Evolutionary conservation across 2,329 filamentous ascomycete genomes (phyloP).

Genomic region (Cladosporium sp.): DNA sequence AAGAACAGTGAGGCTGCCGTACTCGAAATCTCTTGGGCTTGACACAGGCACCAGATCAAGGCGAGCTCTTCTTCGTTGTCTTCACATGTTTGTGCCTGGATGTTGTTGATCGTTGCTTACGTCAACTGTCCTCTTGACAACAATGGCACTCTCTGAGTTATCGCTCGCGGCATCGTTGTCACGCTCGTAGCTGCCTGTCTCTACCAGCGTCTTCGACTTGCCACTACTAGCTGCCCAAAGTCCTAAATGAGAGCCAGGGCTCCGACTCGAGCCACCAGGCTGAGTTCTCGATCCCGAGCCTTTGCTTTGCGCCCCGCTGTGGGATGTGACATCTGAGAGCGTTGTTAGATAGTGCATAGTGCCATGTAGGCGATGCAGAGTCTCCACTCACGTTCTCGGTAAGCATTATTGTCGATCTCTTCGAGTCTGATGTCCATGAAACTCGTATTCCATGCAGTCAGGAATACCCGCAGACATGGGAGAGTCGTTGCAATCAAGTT

Average conservation of each 20-base stretch:
- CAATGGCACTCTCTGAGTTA: constrained; percentile 7
- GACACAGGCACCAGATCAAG: no score
- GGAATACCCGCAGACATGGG: constrained; percentile 20
- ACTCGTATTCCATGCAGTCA: constrained; percentile 20
- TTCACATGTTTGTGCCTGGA: neutral
- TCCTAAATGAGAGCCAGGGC: neutral
- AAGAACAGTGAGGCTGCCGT: no score
- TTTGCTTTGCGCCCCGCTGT: constrained; percentile 1
- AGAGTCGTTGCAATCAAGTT: constrained; percentile 19
- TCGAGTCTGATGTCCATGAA: constrained; percentile 15
- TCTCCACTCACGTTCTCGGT: constrained; percentile 13
- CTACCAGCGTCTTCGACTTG: constrained; percentile 2
- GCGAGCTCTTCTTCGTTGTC: no score
- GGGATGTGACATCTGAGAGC: neutral
- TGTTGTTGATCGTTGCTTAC: neutral
- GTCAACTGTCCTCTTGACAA: constrained; percentile 8
- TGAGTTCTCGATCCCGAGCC: neutral
- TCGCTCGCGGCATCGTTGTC: constrained; percentile 21
- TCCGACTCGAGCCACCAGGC: neutral
- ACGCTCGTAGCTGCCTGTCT: neutral
- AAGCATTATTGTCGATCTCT: constrained; percentile 9
- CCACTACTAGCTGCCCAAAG: constrained; percentile 1
- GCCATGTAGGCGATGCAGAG: no score
- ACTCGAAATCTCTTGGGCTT: no score
- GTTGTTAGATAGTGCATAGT: neutral